These are phyloP conservation scores for Leccinum rimulosum DNA, from an alignment of 768 basidiomycete species.

Conservation along the genomic window DNA sequence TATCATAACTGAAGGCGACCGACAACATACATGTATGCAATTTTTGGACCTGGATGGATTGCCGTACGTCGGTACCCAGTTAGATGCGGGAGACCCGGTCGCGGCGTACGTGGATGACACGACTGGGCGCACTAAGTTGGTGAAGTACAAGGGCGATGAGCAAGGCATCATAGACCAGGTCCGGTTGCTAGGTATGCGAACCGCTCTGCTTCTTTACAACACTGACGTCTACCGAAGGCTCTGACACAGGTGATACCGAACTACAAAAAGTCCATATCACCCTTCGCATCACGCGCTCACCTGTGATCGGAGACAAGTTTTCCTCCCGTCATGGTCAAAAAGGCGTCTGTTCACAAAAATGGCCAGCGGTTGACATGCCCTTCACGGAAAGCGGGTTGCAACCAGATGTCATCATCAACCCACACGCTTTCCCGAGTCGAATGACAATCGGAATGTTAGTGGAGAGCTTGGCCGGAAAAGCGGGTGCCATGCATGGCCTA, in stretches of 20 bases:
- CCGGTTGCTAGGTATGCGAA: conserved; percentile 71
- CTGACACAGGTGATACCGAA: conserved; percentile 83
- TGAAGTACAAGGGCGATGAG: conserved; percentile 98
- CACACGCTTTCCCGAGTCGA: conserved; percentile 97
- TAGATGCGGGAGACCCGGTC: conserved; percentile 75
- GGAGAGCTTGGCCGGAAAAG: conserved; percentile 99
- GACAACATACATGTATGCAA: conserved; percentile 41
- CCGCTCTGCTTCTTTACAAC: not conserved
- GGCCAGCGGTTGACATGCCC: conserved; percentile 98
- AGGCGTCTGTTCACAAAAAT: conserved; percentile 99
- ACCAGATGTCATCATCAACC: conserved; percentile 99
- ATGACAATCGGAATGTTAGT: conserved; percentile 99
- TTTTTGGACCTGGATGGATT: conserved; percentile 83
- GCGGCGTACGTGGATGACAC: conserved; percentile 88
- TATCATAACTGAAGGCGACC: conserved; percentile 50
- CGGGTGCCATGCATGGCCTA: conserved; percentile 96
- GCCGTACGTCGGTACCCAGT: conserved; percentile 68
- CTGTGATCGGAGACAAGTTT: conserved; percentile 99
- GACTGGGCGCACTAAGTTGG: conserved; percentile 74
- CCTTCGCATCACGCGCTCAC: conserved; percentile 87
- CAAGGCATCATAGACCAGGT: conserved; percentile 86
- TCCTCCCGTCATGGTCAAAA: conserved; percentile 99
- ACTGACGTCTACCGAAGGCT: conserved; percentile 47
- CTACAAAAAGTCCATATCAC: conserved; percentile 93
- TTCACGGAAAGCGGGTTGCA: conserved; percentile 99